A percentile compares a stretch with the other conserved stretches of the same genome.
phyloP scores from a whole-genome alignment of 83 land plant species.

The Larix sibirica region DNA sequence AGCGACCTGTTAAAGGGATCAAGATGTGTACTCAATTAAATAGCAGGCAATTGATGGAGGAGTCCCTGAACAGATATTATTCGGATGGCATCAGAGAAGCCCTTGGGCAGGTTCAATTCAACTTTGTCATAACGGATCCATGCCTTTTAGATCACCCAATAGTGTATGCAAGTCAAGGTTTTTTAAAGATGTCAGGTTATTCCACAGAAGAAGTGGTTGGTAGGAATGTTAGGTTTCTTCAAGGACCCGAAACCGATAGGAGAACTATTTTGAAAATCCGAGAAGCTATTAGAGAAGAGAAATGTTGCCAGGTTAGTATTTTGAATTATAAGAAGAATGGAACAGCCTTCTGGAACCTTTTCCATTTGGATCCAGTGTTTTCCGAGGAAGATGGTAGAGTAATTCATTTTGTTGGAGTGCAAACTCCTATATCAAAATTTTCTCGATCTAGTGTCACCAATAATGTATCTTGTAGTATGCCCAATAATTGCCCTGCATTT shows the following conservation, averaged over 20 bases:
- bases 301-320: constrained; percentile 58
- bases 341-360: constrained; percentile 80
- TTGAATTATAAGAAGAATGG: constrained; percentile 85
- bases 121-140: constrained; percentile 88
- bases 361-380: constrained; percentile 83
- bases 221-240: constrained; percentile 78
- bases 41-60: constrained; percentile 12
- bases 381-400: constrained; percentile 69
- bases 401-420: constrained; percentile 82
- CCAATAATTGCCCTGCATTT: background rate
- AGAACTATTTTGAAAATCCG: constrained; percentile 74
- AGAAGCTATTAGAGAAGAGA: constrained; percentile 85
- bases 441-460: background rate
- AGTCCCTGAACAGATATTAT: constrained; percentile 48
- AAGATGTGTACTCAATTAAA: background rate
- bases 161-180: constrained; percentile 87
- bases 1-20: background rate
- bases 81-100: constrained; percentile 51
- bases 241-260: constrained; percentile 84
- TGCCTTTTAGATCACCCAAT: constrained; percentile 81
- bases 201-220: constrained; percentile 74
- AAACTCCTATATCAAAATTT: constrained; percentile 62
- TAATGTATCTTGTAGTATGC: constrained; percentile 2
- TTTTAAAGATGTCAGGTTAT: constrained; percentile 81
- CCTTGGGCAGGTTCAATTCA: constrained; percentile 54